These are phyloP conservation scores for Kodamaea lidongshanica DNA, from an alignment of 805 yeast genomes.

Conservation along the genomic window DNA sequence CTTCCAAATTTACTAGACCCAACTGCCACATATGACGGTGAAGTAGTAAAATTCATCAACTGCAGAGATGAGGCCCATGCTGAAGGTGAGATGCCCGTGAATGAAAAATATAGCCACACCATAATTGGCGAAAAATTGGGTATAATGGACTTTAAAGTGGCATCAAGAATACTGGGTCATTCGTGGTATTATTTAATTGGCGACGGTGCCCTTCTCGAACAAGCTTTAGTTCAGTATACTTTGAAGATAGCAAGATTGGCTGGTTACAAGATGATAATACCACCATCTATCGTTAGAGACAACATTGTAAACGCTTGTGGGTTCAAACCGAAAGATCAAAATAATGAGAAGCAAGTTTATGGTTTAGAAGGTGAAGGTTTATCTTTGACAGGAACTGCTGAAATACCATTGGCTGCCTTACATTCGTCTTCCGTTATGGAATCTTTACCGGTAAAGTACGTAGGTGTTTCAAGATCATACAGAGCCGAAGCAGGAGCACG, in stretches of 20 bases:
- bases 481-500: constrained; percentile 97
- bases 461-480: constrained; percentile 80
- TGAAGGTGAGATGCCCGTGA: constrained; percentile 10
- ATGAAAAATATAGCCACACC: constrained; percentile 50
- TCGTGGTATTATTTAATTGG: constrained; percentile 83
- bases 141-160: constrained; percentile 63
- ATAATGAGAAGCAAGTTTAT: constrained; percentile 81
- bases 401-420: constrained; percentile 84
- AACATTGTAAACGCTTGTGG: constrained; percentile 88
- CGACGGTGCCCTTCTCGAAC: constrained; percentile 84
- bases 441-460: constrained; percentile 51
- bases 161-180: constrained; percentile 71
- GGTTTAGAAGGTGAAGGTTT: constrained; percentile 47
- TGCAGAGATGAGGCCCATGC: constrained; percentile 30
- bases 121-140: constrained; percentile 62
- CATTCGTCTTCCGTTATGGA: constrained; percentile 47
- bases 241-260: constrained; percentile 54
- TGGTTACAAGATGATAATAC: constrained; percentile 68
- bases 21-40: constrained; percentile 36
- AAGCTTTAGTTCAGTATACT: constrained; percentile 80
- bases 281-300: constrained; percentile 79
- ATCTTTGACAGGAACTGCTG: constrained; percentile 90
- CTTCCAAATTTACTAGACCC: constrained; percentile 61
- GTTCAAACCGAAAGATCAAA: constrained; percentile 85
- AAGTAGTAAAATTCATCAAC: constrained; percentile 49